Conservation (phyloP, 2,329 filamentous ascomycete species). For the Ascochyta koolunga region DNA sequence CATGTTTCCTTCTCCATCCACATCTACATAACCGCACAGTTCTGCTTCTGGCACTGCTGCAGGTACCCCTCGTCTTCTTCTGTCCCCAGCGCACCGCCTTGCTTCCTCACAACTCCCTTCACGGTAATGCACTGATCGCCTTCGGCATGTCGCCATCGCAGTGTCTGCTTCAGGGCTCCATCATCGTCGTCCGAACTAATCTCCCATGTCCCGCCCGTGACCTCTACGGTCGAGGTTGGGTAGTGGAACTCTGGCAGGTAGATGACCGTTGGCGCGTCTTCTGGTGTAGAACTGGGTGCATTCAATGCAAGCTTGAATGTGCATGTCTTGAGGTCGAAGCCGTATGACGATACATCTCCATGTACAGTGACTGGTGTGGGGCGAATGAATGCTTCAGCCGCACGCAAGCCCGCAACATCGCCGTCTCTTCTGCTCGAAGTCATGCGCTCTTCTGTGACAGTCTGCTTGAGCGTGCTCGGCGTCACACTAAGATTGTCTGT, state of each 20-base stretch:
- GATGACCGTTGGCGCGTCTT: conserved; percentile 76
- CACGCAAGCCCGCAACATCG: conserved; percentile 70
- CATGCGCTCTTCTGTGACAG: conserved; percentile 66
- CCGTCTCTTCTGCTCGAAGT: conserved; percentile 31
- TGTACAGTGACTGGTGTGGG: conserved; percentile 79
- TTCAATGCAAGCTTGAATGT: conserved; percentile 75
- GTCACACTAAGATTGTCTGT: conserved; percentile 63
- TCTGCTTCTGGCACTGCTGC: conserved; percentile 61
- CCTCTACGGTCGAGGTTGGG: conserved; percentile 75
- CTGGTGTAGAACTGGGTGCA: conserved; percentile 63
- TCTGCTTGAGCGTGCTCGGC: conserved; percentile 76
- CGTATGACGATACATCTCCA: conserved; percentile 72
- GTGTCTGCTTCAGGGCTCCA: conserved; percentile 71
- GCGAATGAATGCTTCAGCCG: conserved; percentile 90
- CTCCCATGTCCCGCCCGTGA: conserved; percentile 88
- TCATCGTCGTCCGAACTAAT: conserved; percentile 76
- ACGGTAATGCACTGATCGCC: conserved; percentile 83
- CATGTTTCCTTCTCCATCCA: background rate
- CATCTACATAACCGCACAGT: conserved; percentile 53
- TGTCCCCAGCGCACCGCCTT: conserved; percentile 54
- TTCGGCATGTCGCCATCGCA: conserved; percentile 92
- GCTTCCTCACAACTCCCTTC: conserved; percentile 71
- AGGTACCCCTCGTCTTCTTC: conserved; percentile 80
- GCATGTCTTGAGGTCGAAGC: conserved; percentile 82
- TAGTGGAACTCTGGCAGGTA: conserved; percentile 94